Conservation (phyloP, 1,139 yeast genomes). For the Candida pseudocylindracea region DNA sequence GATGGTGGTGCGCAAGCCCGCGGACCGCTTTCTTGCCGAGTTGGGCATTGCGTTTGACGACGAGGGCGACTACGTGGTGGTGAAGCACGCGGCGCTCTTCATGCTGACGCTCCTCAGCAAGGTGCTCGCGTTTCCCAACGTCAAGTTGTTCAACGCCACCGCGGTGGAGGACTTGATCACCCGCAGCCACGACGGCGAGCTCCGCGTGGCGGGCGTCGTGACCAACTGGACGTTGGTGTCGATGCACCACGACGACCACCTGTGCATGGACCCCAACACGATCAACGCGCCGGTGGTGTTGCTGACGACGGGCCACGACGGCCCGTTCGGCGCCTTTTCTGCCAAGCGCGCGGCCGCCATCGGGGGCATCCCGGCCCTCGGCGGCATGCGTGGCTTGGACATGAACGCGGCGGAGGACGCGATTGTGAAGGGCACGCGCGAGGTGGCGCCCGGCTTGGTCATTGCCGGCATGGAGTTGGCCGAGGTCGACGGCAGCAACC, state of each 20-base stretch:
- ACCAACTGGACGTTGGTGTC: slow-evolving; percentile 70
- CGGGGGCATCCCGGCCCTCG: slow-evolving; percentile 21
- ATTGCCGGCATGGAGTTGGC: slow-evolving; percentile 71
- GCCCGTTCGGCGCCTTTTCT: slow-evolving; percentile 70
- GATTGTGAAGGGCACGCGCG: slow-evolving; percentile 50
- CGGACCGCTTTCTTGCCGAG: slow-evolving; percentile 43
- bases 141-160: slow-evolving; percentile 60
- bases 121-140: slow-evolving; percentile 51
- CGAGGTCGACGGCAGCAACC: slow-evolving; percentile 54
- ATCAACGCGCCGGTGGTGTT: slow-evolving; percentile 50
- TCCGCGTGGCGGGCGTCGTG: slow-evolving; percentile 59
- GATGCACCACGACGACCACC: slow-evolving; percentile 55
- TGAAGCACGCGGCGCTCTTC: slow-evolving; percentile 62
- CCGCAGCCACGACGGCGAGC: slow-evolving; percentile 37
- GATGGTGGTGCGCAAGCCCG: slow-evolving; percentile 65
- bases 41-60: slow-evolving; percentile 49
- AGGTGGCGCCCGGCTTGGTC: slow-evolving; percentile 48
- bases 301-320: slow-evolving; percentile 66
- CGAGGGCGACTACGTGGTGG: slow-evolving; percentile 65
- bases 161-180: slow-evolving; percentile 69
- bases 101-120: slow-evolving; percentile 52
- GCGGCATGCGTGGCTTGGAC: slow-evolving; percentile 63
- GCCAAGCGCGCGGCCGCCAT: slow-evolving; percentile 21
- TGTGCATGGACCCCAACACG: slow-evolving; percentile 74
- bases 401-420: slow-evolving; percentile 66